A percentile compares a stretch with the other conserved stretches of the same genome.
phyloP scores from a whole-genome alignment of 345 rosid species.

The Syzygium oleosum region DNA sequence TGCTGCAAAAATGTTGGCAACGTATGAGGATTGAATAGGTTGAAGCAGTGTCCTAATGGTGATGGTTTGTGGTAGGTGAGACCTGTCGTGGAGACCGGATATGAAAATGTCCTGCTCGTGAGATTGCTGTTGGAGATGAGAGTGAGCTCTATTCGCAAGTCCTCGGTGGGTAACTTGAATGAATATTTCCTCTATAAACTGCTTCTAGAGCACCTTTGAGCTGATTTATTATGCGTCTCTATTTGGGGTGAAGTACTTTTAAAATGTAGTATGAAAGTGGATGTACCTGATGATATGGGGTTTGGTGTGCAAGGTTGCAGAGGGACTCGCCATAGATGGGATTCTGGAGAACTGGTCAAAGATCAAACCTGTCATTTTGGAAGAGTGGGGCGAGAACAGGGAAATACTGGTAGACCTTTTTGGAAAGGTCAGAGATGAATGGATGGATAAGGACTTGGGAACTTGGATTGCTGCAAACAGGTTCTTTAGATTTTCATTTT shows the following conservation, averaged over 20 bases:
- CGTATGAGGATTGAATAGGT: neutral
- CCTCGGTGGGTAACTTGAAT: conserved; percentile 41
- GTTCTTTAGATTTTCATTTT: conserved; percentile 15
- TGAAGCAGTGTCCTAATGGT: neutral
- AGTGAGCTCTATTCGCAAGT: conserved; percentile 58
- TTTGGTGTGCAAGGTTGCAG: conserved; percentile 51
- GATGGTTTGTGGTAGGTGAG: conserved; percentile 44
- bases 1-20: neutral
- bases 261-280: neutral
- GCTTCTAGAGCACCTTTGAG: neutral
- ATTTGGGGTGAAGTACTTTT: neutral
- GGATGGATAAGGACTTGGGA: conserved; percentile 66
- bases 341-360: conserved; percentile 73
- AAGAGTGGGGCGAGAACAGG: conserved; percentile 73
- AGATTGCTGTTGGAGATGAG: conserved; percentile 68
- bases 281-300: conserved; percentile 8
- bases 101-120: conserved; percentile 75
- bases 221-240: neutral
- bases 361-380: conserved; percentile 70
- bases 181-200: neutral
- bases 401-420: conserved; percentile 64
- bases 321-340: conserved; percentile 58
- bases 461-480: conserved; percentile 97
- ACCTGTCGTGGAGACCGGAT: conserved; percentile 96
- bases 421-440: conserved; percentile 85